These are phyloP conservation scores for Thamnidium elegans DNA, from an alignment of 192 early-diverging fungal species.

Conservation along the genomic window DNA sequence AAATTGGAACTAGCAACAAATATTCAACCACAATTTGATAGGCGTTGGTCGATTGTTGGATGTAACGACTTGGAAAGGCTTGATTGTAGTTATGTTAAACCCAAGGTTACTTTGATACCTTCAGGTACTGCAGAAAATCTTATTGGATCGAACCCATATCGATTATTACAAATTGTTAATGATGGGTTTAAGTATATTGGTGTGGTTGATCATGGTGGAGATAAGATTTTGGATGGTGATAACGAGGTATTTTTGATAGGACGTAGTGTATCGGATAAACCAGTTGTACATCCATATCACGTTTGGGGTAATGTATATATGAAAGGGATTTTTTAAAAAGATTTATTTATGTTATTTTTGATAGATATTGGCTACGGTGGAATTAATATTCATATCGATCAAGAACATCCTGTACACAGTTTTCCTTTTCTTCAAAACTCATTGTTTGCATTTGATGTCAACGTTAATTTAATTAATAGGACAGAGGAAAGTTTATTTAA, in stretches of 20 bases:
- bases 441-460: not conserved
- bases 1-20: not conserved
- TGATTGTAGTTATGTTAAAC: not conserved
- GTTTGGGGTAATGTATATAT: not conserved
- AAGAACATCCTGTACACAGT: not conserved
- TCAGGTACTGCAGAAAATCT: slow-evolving; percentile 1
- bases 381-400: not conserved
- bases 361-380: not conserved
- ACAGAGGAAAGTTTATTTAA: not conserved
- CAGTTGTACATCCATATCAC: not conserved
- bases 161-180: not conserved
- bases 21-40: not conserved
- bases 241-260: not conserved
- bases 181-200: not conserved
- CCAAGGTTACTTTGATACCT: not conserved
- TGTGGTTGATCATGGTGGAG: slow-evolving; percentile 1
- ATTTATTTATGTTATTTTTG: no score
- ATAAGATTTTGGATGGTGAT: no score
- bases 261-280: not conserved
- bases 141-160: not conserved
- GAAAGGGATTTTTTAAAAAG: not conserved
- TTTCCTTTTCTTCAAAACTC: not conserved
- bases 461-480: not conserved
- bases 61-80: not conserved
- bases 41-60: not conserved